Evolutionary conservation across 169 alveolate genomes (phyloP).

Genomic region (Plasmodium malariae): DNA sequence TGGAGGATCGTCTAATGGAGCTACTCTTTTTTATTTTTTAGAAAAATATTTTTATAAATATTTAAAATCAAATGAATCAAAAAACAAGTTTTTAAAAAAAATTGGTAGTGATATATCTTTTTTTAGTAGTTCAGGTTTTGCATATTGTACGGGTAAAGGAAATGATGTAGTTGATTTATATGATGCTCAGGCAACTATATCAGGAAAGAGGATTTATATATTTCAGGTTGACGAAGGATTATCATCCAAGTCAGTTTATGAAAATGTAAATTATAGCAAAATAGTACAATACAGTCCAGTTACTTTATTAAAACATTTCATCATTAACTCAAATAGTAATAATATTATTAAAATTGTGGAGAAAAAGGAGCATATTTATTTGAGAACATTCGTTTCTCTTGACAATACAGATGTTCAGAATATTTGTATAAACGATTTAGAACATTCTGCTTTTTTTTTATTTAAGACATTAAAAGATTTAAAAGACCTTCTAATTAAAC

Average conservation of each 20-base stretch:
- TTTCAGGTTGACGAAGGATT: slow-evolving; percentile 43
- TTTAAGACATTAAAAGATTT: slow-evolving; percentile 25
- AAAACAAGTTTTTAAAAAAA: slow-evolving; percentile 40
- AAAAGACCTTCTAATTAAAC: slow-evolving; percentile 24
- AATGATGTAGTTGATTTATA: slow-evolving; percentile 43
- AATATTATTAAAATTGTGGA: slow-evolving; percentile 16
- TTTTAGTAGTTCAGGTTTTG: slow-evolving; percentile 75
- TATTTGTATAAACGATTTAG: slow-evolving; percentile 54
- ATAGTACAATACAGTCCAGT: slow-evolving; percentile 65
- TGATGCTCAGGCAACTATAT: slow-evolving; percentile 16
- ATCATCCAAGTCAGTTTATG: slow-evolving; percentile 47
- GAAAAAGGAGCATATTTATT: slow-evolving; percentile 20
- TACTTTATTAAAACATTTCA: slow-evolving; percentile 24
- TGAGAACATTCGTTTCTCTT: slow-evolving; percentile 11
- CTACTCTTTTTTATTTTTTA: slow-evolving; percentile 73
- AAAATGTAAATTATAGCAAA: slow-evolving; percentile 47
- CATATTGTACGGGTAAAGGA: slow-evolving; percentile 68
- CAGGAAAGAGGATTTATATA: slow-evolving; percentile 42
- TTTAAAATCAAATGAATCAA: slow-evolving; percentile 16
- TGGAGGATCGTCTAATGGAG: slow-evolving; percentile 87
- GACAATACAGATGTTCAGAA: slow-evolving; percentile 15
- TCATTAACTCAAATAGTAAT: neutral
- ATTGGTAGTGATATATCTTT: slow-evolving; percentile 85
- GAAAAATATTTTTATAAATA: slow-evolving; percentile 57
- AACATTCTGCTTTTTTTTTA: slow-evolving; percentile 45